Conservation (phyloP, 805 yeast genomes). For the Ogataea polymorpha region DNA sequence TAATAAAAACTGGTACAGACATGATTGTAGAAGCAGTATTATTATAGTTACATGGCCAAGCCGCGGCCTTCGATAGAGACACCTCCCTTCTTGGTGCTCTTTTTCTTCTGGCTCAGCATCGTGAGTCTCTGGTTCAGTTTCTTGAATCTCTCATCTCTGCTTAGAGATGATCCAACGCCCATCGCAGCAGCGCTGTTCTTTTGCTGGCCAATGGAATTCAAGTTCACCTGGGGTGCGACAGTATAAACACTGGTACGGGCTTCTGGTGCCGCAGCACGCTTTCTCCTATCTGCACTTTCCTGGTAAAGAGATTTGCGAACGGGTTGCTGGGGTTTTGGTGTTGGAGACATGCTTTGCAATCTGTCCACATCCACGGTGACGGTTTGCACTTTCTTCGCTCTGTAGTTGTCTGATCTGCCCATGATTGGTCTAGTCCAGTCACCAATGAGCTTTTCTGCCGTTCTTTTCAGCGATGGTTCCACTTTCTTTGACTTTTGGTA, state of each 20-base stretch:
- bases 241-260: constrained; percentile 85
- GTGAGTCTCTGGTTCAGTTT: constrained; percentile 63
- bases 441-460: constrained; percentile 87
- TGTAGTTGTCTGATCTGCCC: constrained; percentile 91
- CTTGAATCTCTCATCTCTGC: constrained; percentile 76
- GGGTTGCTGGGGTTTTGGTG: constrained; percentile 19
- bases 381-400: constrained; percentile 74
- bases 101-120: constrained; percentile 45
- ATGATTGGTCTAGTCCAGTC: constrained; percentile 99
- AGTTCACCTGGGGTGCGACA: constrained; percentile 79
- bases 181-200: constrained; percentile 35
- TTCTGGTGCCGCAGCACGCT: constrained; percentile 94
- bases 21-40: constrained; percentile 1
- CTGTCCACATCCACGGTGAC: constrained; percentile 64
- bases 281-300: constrained; percentile 86
- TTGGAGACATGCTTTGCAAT: constrained; percentile 37
- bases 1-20: constrained; percentile 11
- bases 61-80: constrained; percentile 78
- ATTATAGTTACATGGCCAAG: constrained; percentile 21
- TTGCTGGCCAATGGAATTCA: constrained; percentile 41
- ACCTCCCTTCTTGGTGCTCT: constrained; percentile 59
- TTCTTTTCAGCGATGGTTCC: constrained; percentile 79
- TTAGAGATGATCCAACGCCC: constrained; percentile 51
- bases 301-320: constrained; percentile 66
- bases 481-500: constrained; percentile 89